These are phyloP conservation scores for Asterophora parasitica DNA, from an alignment of 768 basidiomycete genomes.

Conservation along the genomic window DNA sequence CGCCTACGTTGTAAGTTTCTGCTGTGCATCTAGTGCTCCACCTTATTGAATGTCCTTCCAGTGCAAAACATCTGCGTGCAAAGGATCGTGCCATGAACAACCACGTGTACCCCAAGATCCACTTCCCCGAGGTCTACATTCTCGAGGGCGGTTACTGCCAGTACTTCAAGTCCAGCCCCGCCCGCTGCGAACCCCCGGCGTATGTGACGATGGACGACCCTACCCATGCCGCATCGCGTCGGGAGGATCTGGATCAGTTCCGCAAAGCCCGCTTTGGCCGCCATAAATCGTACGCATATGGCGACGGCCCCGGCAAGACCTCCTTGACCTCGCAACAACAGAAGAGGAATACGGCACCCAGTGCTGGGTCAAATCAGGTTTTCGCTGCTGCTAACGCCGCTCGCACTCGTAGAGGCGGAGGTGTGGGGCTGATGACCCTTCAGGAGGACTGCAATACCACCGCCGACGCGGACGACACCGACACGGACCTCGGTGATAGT, in stretches of 20 bases:
- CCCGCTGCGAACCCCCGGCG: conserved; percentile 71
- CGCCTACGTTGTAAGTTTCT: conserved; percentile 85
- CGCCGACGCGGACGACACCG: conserved; percentile 66
- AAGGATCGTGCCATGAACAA: conserved; percentile 88
- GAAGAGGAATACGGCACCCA: conserved; percentile 68
- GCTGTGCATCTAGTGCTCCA: background rate
- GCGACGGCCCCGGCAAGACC: conserved; percentile 55
- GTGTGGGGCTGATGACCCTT: conserved; percentile 51
- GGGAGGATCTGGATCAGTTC: conserved; percentile 88
- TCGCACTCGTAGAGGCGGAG: conserved; percentile 53
- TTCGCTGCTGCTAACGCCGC: conserved; percentile 71
- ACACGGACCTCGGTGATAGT: conserved; percentile 77
- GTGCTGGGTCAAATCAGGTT: conserved; percentile 42
- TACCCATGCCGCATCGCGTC: conserved; percentile 69
- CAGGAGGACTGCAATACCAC: conserved; percentile 61
- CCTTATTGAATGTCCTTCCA: conserved; percentile 24
- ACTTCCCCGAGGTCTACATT: conserved; percentile 96
- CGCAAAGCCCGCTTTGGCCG: conserved; percentile 84
- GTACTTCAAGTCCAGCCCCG: conserved; percentile 67
- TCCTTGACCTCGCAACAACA: conserved; percentile 34
- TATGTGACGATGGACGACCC: conserved; percentile 98
- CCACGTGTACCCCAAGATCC: conserved; percentile 84
- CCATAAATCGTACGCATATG: conserved; percentile 89
- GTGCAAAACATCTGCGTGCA: conserved; percentile 90
- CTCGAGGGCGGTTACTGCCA: conserved; percentile 94